These are phyloP conservation scores for Boletus insuetus DNA, from an alignment of 768 basidiomycete genomes.

Conservation along the genomic window DNA sequence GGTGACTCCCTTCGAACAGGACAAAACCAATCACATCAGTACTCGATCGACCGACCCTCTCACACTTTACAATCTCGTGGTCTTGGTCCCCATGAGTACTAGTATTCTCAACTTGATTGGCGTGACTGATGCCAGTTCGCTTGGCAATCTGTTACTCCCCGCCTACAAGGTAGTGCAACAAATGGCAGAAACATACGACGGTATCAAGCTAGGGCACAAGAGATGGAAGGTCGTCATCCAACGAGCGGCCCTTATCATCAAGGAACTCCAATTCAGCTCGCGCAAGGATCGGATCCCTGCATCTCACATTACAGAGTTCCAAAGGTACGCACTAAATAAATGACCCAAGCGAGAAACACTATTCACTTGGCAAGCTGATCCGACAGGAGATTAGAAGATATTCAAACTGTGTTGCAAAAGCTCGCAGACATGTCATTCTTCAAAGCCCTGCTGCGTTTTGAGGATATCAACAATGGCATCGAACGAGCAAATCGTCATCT, in stretches of 20 bases:
- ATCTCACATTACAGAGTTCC: background rate
- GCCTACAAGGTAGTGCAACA: background rate
- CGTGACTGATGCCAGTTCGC: background rate
- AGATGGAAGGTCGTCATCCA: constrained; percentile 3
- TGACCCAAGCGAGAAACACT: too few species aligned
- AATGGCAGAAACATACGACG: background rate
- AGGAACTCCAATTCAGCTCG: background rate
- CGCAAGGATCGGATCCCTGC: background rate
- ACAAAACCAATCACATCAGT: too few species aligned
- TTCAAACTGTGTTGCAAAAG: background rate
- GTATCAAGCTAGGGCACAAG: background rate
- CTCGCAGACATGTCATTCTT: constrained; percentile 5
- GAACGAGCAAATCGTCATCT: background rate
- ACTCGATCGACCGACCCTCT: too few species aligned
- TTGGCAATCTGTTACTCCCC: background rate
- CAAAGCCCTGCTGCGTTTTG: constrained; percentile 3
- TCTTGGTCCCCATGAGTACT: too few species aligned
- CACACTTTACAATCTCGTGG: too few species aligned
- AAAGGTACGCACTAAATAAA: background rate
- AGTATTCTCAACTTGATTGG: background rate
- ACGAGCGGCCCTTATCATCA: constrained; percentile 1
- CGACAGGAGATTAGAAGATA: background rate
- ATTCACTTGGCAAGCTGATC: background rate
- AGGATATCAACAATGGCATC: background rate
- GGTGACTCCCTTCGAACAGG: too few species aligned